Conservation (phyloP, 768 basidiomycete species). For the Mycena pura region DNA sequence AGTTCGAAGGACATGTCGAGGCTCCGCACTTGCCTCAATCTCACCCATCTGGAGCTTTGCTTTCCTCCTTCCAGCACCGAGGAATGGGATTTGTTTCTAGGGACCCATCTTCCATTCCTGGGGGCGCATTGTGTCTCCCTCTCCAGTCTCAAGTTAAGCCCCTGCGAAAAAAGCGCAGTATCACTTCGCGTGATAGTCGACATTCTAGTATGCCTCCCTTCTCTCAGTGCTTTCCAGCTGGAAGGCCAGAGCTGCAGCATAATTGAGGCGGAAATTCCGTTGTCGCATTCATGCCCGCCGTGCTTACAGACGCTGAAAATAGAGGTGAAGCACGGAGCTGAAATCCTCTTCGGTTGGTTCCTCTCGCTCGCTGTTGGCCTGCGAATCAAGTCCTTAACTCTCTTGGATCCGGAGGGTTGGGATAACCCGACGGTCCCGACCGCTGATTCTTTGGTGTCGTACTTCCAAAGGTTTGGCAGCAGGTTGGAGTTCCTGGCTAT, state of each 20-base stretch:
- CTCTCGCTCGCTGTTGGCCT: background rate
- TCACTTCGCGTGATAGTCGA: conserved; percentile 1
- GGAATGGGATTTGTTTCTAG: background rate
- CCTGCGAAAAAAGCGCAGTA: background rate
- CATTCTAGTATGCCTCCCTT: background rate
- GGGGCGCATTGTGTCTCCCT: conserved; percentile 1
- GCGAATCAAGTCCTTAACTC: conserved; percentile 1
- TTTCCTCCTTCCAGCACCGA: background rate
- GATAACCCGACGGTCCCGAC: background rate
- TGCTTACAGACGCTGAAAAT: background rate
- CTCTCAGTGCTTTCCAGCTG: background rate
- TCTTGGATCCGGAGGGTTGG: background rate
- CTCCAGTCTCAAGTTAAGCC: background rate
- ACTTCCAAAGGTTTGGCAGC: background rate
- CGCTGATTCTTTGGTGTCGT: background rate
- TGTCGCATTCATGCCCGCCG: background rate
- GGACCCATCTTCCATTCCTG: background rate
- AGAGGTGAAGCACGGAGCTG: background rate
- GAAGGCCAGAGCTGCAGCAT: background rate
- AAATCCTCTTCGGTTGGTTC: background rate
- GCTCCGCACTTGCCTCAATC: background rate
- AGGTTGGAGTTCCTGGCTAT: background rate
- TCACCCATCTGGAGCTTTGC: background rate
- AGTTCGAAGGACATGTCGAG: background rate
- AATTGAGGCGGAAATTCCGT: background rate